phyloP scores from a whole-genome alignment of 768 basidiomycete genomes.

The Cytidiella melzeri region DNA sequence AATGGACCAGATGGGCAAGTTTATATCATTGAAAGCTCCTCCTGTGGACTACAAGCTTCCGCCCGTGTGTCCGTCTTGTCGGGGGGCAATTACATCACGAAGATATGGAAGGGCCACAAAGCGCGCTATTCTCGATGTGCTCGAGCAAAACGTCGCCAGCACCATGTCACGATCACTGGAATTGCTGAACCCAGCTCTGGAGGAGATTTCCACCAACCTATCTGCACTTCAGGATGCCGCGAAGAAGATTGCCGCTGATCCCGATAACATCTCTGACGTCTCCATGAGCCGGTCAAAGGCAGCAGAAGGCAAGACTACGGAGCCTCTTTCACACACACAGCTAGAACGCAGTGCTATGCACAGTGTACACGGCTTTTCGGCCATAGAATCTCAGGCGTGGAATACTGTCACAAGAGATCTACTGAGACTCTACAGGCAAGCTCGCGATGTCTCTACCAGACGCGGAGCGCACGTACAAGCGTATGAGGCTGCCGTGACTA shows the following conservation, averaged over 20 bases:
- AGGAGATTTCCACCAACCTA: not conserved
- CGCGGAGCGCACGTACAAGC: slow-evolving; percentile 53
- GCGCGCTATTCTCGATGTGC: slow-evolving; percentile 55
- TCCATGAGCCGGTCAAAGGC: not conserved
- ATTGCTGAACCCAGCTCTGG: slow-evolving; percentile 23
- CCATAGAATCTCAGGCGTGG: slow-evolving; percentile 34
- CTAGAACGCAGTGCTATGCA: slow-evolving; percentile 4
- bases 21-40: slow-evolving; percentile 40
- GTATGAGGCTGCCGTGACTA: slow-evolving; percentile 55
- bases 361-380: slow-evolving; percentile 27
- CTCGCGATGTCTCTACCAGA: slow-evolving; percentile 34
- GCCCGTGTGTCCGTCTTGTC: slow-evolving; percentile 60
- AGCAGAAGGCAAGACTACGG: not conserved
- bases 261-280: slow-evolving; percentile 1
- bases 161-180: slow-evolving; percentile 37
- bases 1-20: slow-evolving; percentile 31
- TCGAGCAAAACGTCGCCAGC: slow-evolving; percentile 56
- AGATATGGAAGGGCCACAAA: slow-evolving; percentile 61
- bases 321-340: not conserved
- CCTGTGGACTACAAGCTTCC: slow-evolving; percentile 33
- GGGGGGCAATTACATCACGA: slow-evolving; percentile 45
- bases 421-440: slow-evolving; percentile 33
- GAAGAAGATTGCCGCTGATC: slow-evolving; percentile 1
- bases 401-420: slow-evolving; percentile 29
- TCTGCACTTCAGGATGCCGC: not conserved